phyloP scores from a whole-genome alignment of 192 early-diverging fungal genomes.

The Pilaira anomala region DNA sequence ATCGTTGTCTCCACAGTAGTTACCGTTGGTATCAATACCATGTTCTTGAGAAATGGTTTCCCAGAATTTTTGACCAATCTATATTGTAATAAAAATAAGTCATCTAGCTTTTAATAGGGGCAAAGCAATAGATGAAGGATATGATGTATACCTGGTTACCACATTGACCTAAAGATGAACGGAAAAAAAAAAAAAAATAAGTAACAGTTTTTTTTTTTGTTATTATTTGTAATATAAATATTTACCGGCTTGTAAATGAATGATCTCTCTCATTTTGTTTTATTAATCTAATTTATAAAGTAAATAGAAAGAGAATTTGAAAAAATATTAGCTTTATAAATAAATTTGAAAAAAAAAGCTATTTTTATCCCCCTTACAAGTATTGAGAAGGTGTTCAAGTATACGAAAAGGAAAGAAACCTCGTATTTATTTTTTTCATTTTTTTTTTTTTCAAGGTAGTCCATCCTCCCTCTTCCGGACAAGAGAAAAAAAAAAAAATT shows the following conservation, averaged over 20 bases:
- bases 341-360: too few relatives aligned
- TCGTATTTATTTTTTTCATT: too few relatives aligned
- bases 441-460: too few relatives aligned
- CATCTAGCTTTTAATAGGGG: not conserved
- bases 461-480: too few relatives aligned
- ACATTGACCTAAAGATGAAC: slow-evolving; percentile 48
- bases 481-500: too few relatives aligned
- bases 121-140: not conserved
- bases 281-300: slow-evolving; percentile 18
- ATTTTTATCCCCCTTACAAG: too few relatives aligned
- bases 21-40: slow-evolving; percentile 64
- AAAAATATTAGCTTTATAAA: not conserved
- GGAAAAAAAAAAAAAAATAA: slow-evolving; percentile 3
- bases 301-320: not conserved
- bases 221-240: not conserved
- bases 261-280: slow-evolving; percentile 57
- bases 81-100: not conserved
- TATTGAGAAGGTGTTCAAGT: not conserved
- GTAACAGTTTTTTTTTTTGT: not conserved
- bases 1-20: slow-evolving; percentile 57
- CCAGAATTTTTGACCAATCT: slow-evolving; percentile 88
- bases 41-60: slow-evolving; percentile 82
- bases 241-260: slow-evolving; percentile 57
- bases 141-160: slow-evolving; percentile 34
- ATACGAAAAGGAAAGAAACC: not conserved